A percentile compares a stretch with the other conserved stretches of the same genome.
Evolutionary conservation across 2,329 filamentous ascomycete genomes (phyloP).

Genomic region (Fusarium sp.): DNA sequence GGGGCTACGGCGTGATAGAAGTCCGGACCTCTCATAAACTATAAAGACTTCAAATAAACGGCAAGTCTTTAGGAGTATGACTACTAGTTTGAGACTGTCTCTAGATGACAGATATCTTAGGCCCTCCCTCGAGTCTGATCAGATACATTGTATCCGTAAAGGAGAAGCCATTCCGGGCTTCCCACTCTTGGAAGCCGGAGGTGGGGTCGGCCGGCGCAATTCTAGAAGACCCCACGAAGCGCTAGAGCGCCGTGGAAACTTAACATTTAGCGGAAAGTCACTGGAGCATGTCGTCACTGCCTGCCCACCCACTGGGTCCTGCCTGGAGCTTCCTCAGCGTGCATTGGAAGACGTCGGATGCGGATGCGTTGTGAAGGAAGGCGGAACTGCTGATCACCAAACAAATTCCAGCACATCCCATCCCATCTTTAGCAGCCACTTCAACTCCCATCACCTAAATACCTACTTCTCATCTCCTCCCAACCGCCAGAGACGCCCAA

Average conservation of each 20-base stretch:
- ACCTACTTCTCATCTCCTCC: background rate
- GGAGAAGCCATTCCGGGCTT: constrained; percentile 6
- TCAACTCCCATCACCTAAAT: constrained; percentile 21
- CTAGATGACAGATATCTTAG: no score
- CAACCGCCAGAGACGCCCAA: background rate
- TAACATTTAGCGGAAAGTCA: constrained; percentile 35
- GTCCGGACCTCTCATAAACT: background rate
- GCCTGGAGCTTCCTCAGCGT: constrained; percentile 16
- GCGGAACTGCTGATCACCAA: constrained; percentile 34
- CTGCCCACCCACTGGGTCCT: constrained; percentile 33
- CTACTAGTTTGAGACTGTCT: no score
- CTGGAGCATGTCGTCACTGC: constrained; percentile 43
- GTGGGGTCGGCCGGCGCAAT: constrained; percentile 17
- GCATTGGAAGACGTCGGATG: constrained; percentile 3
- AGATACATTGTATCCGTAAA: background rate
- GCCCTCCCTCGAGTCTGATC: background rate
- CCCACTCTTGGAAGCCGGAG: background rate
- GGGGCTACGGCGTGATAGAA: background rate
- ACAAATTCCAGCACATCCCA: constrained; percentile 27
- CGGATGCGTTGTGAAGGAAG: constrained; percentile 19
- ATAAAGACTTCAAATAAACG: background rate
- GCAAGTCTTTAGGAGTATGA: no score
- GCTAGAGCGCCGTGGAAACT: constrained; percentile 43
- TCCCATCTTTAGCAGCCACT: constrained; percentile 15
- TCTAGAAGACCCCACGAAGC: constrained; percentile 48